Evolutionary conservation across 2,329 filamentous ascomycete species (phyloP), one percentile per base, ranked within the genome.

Genomic region (Domatiomyces catenatus): DNA sequence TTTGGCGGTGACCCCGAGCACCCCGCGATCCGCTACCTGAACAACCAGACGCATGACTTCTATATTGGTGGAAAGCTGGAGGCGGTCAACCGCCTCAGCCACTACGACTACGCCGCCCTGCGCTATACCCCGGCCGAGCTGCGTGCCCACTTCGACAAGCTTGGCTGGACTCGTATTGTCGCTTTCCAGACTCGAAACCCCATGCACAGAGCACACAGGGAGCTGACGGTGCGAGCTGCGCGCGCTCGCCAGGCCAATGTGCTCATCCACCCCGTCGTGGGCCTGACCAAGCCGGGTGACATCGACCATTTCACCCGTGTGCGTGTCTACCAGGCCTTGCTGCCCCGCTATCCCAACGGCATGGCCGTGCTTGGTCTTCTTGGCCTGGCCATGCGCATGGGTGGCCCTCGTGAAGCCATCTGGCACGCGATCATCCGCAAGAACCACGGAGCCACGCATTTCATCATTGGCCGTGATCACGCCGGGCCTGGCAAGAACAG

Each of bases 361-460:
- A 98, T 98, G 92, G 92, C 92, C 53, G 88, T 93, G 42, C 80
- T 98, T 58, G 90, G 88, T 70, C 86, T 98, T 43, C 79, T 98
- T 50, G 89, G 89, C 52, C 78, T 98, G 58, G 92, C 92, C 63
- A 98, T 98, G 92, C 85, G 92, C 67, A 98, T 98, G 92, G 92
- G 88, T 65, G 92, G 92, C 62, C 92, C 92, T 57, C 86, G 92
- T 60, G 92, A 98, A 75, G 92, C 92, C 60, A 88, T 98, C 73
- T 98, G 92, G 92, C 92, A 98, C 76, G 92, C 92, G 65, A 94
- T 98, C 64, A 98, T 98, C 76, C 88, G 92, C 67, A 98, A 96
- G 83, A 98, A 98, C 73, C 89, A 95, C 73, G 92, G 92, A 63
- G 88, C 90, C 46, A 96, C 92, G 15, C 92, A 98, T 77, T 98